Conservation (phyloP, 1,139 yeast genomes). For the Debaryomyces psychrophilus region DNA sequence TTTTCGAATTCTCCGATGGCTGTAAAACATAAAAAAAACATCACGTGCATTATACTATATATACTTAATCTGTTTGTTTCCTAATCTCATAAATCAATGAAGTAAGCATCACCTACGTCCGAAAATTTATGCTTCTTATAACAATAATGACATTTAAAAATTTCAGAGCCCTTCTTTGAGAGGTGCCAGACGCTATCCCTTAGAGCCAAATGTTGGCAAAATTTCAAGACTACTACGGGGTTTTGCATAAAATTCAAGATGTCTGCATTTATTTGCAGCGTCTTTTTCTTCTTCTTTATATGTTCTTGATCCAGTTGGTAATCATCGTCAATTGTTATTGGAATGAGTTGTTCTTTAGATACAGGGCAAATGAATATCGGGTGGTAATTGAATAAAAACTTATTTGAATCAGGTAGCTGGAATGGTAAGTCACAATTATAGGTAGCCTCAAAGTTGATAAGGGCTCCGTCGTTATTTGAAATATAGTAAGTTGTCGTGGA, state of each 20-base stretch:
- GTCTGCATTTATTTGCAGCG: constrained; percentile 13
- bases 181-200: constrained; percentile 52
- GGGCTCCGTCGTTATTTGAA: not conserved
- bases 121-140: constrained; percentile 48
- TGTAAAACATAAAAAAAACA: not conserved
- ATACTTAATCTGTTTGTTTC: not conserved
- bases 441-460: constrained; percentile 23
- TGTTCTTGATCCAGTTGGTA: constrained; percentile 18
- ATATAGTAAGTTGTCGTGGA: not conserved
- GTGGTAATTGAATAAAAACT: constrained; percentile 60
- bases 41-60: constrained; percentile 3
- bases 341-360: constrained; percentile 71
- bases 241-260: constrained; percentile 20
- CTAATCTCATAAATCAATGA: constrained; percentile 38
- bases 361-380: constrained; percentile 92
- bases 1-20: constrained; percentile 4
- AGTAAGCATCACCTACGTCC: constrained; percentile 48
- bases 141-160: constrained; percentile 53
- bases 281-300: constrained; percentile 26
- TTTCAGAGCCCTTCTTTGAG: constrained; percentile 44
- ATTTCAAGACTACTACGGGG: constrained; percentile 49
- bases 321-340: constrained; percentile 29
- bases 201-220: constrained; percentile 49
- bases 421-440: constrained; percentile 45
- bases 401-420: constrained; percentile 44